Evolutionary conservation across 495 filamentous ascomycete species (phyloP).

Genomic region (Margaritispora aquatica): DNA sequence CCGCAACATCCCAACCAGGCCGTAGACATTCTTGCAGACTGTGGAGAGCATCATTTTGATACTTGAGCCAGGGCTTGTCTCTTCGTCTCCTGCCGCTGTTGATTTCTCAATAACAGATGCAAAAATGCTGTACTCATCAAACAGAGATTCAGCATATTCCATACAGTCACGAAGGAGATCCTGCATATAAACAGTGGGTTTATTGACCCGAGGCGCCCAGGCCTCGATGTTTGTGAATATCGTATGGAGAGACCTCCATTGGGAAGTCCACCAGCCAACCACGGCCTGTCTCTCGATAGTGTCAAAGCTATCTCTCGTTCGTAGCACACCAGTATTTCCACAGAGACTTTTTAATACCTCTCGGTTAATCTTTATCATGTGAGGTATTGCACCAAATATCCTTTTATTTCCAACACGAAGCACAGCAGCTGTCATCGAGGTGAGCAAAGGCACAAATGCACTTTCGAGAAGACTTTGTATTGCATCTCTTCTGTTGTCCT

Average conservation of each 20-base stretch:
- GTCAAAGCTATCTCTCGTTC: constrained; percentile 52
- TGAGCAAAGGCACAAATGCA: constrained; percentile 43
- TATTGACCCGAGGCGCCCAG: constrained; percentile 56
- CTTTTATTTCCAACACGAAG: constrained; percentile 45
- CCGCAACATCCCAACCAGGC: constrained; percentile 75
- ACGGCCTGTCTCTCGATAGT: constrained; percentile 56
- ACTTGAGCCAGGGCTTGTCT: constrained; percentile 34
- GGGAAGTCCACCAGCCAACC: constrained; percentile 69
- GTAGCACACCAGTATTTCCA: constrained; percentile 75
- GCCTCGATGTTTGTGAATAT: constrained; percentile 78
- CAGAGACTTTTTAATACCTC: constrained; percentile 78
- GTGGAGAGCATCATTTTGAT: constrained; percentile 49
- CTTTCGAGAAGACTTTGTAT: constrained; percentile 61
- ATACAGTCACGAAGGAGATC: constrained; percentile 93
- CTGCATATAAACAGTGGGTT: constrained; percentile 66
- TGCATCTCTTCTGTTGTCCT: constrained; percentile 65
- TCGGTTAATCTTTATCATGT: constrained; percentile 64
- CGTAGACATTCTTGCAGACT: constrained; percentile 56
- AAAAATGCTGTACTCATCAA: constrained; percentile 76
- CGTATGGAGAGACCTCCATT: constrained; percentile 71
- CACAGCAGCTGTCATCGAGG: constrained; percentile 16
- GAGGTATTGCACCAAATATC: constrained; percentile 60
- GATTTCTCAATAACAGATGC: constrained; percentile 40
- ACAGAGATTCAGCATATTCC: constrained; percentile 80
- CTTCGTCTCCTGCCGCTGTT: constrained; percentile 32